Conservation (phyloP, 208 protist species). For the Acanthamoeba royreba region DNA sequence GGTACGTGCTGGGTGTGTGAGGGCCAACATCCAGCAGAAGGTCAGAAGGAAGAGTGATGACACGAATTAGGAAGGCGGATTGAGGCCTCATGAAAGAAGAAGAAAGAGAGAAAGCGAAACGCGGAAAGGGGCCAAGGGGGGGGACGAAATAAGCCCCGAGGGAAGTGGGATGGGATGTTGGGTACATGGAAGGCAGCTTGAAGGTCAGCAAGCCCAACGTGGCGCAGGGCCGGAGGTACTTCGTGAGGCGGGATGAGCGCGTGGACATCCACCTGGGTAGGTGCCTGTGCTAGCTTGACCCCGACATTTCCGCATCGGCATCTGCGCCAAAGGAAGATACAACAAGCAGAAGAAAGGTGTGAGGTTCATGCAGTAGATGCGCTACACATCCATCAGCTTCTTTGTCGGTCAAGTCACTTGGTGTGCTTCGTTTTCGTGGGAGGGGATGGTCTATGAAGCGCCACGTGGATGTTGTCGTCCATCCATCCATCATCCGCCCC, state of each 20-base stretch:
- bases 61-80: neutral
- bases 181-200: neutral
- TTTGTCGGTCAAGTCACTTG: too few species aligned
- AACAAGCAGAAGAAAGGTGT: neutral
- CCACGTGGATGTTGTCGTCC: neutral
- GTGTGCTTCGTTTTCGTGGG: neutral
- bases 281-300: neutral
- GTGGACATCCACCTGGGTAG: neutral
- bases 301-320: neutral
- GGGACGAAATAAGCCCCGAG: too few species aligned
- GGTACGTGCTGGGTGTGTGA: neutral
- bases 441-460: neutral
- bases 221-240: too few species aligned
- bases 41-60: too few species aligned
- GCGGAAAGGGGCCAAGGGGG: too few species aligned
- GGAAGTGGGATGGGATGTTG: too few species aligned
- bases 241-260: neutral
- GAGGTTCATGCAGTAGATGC: too few species aligned
- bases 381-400: too few species aligned
- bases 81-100: neutral
- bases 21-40: too few species aligned
- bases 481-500: neutral
- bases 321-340: neutral
- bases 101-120: neutral
- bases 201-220: neutral